Base-by-base conservation (phyloP, 306 rosid species). In the Prunus campanulata region DNA sequence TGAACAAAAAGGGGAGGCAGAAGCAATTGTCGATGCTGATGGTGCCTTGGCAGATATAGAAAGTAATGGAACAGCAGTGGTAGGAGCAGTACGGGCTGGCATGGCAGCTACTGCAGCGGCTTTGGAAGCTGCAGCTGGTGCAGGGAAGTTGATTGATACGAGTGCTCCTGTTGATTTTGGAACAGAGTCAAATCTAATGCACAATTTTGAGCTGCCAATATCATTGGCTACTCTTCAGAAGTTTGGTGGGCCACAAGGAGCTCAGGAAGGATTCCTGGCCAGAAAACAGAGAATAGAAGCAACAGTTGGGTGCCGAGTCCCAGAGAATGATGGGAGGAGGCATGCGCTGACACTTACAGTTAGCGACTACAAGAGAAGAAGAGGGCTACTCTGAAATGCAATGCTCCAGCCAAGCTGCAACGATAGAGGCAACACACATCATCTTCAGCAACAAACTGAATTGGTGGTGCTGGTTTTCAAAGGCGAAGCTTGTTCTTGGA, bases 111-210 rank as follows among this genome's bases (percentile, higher is more conserved):
- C 99, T 14, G 93, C 84, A 18, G 99, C 84, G 2, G 99, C 97
- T 49, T 78, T 95, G 82, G 87, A 87, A 83, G 99, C 99, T 18
- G 99, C 97, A 49, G 96, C 96, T 5, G 93, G 39, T 79, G 99
- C 99, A 18, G 99, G 99, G 68, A 95, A 92, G 88, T 83, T 95
- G 79, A 88, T 95, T 6, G 99, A 95, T 75, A 92, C 97, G 1
- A 77, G 72, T 22, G 97, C 99, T 47, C 97, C 99, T 0, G 96
- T 92, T 73, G 97, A 95, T 83, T 90, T 85, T 85, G 97, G 92
- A 25, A 95, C 93, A 6, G 92, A 85, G 62, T 85, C 97, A 51
- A 82, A 92, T 84, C 3, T 76, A 74, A 82, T 89, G 86, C 97
- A 92, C 73, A 77, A 87, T 85, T 95, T 95, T 44, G 99, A 95